Base-by-base conservation (phyloP, 1,284 basidiomycete genomes). In the Cryptococcus sp. region DNA sequence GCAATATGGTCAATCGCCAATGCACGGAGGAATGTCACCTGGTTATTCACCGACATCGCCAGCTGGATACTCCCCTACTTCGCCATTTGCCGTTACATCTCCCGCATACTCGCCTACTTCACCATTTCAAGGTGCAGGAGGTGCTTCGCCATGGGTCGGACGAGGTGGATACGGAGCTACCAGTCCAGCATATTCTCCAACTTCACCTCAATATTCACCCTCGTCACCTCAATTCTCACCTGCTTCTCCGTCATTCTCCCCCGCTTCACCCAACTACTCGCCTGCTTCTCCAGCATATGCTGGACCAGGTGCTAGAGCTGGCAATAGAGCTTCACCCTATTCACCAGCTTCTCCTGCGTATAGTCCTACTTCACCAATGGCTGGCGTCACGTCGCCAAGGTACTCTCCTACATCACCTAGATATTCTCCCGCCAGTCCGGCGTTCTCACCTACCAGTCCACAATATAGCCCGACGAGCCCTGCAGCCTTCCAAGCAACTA, bases 321-420 rank as follows among this genome's bases (percentile, higher is more conserved):
- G 56, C 30, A 52, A 37, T 15, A 61, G 65, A 36, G 64, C 68
- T 5, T 61, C 63, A 32, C 61, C 60, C 15, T 59, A 57, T 41
- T 67, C 61, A 5, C 61, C 64, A 38, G 69, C 74, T 5, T 73
- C 70, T 4, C 74, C 74, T 4, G 63, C 65, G 8, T 76, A 76
- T 58, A 84, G 87, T 10, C 89, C 89, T 5, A 87, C 88, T 55
- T 91, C 89, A 15, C 90, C 90, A 1, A 90, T 87, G 71, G 90
- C 86, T 68, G 64, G 65, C 10, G 69, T 69, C 8, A 68, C 76
- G 2, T 72, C 71, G 1, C 89, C 89, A 0, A 86, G 86, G 13
- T 93, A 90, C 80, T 90, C 88, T 4, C 90, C 90, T 0, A 63
- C 72, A 3, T 68, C 65, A 34, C 76, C 76, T 0, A 59, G 63